Evolutionary conservation across 140 eudicot genomes (phyloP), one percentile per base, ranked within the genome.

Genomic region (Ambrosia hybrid): DNA sequence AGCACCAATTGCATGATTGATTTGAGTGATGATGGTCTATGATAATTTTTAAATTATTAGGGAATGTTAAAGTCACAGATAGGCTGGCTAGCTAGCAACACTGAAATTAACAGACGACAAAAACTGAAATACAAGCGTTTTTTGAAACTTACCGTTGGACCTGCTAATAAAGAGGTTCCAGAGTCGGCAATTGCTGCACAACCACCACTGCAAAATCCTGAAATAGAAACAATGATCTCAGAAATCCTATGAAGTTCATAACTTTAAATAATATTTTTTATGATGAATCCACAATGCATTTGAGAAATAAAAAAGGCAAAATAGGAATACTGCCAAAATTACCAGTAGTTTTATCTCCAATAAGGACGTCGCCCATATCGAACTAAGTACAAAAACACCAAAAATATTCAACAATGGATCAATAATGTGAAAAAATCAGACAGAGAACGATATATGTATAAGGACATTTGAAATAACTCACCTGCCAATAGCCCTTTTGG

Each of bases 401-500:
- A 21, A 62, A 41, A 41, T 36, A 52, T 21, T 80, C 61, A 76
- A 78, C 57, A 58, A 70, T 8, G 11, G 51, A 48, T 13, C 71
- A 73, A 37, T 33, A 48, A 67, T 26, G 71, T 45, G 21, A 66
- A 58, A 5, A 49, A 53, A 51, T 61, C 5, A 70, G 66, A 77
- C 53, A 9, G 46, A 51, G 34, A 73, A 57, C 58, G 21, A 59
- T 30, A 65, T 64, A 33, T 5, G 6, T 12, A 55, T 3, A 57
- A 38, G 43, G 49, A 13, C 56, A 38, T 13, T 51, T 76, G 11
- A 5, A 21, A 21, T 60, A 26, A 48, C 72, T 43, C 68, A 89
- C 98, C 96, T 93, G 97, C 99, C 97, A 93, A 79, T 90, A 87
- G 15, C 99, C 99, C 77, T 85, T 90, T 64, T 77, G 61, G 9